Evolutionary conservation across 176 grass and related monocot species (phyloP).

Genomic region (Saccharum officinarum): DNA sequence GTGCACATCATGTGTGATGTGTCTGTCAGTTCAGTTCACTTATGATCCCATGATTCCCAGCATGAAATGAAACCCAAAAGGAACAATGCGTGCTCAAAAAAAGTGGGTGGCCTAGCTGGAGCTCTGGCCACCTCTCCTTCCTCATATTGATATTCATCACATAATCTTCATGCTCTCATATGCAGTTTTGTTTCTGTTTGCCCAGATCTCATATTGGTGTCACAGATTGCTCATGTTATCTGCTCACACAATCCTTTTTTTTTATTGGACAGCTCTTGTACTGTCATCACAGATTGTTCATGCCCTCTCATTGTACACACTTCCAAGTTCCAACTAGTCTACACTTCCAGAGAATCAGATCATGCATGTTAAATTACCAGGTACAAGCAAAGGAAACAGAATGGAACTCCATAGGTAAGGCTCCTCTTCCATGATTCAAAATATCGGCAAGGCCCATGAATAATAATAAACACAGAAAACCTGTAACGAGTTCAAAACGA

Average conservation of each 20-base stretch:
- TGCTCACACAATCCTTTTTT: not conserved
- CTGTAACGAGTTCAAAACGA: not conserved
- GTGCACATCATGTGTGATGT: not conserved
- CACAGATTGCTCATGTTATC: not conserved
- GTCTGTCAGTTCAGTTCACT: not conserved
- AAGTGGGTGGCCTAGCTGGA: not conserved
- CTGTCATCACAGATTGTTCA: not conserved
- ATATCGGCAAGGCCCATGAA: not conserved
- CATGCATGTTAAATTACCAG: not conserved
- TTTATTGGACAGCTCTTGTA: not conserved
- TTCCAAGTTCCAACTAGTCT: not conserved
- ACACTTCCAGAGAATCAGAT: not conserved
- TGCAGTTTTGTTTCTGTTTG: not conserved
- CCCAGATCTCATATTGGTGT: not conserved
- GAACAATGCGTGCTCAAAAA: not conserved
- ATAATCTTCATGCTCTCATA: not conserved
- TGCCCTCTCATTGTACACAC: not conserved
- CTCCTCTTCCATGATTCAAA: not conserved
- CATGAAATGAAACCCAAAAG: not conserved
- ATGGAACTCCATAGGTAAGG: not conserved
- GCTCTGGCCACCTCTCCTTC: not conserved
- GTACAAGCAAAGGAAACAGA: not conserved
- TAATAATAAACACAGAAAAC: not conserved
- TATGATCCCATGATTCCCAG: not conserved
- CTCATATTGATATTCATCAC: not conserved